Evolutionary conservation across 176 grass and related monocot species (phyloP), one percentile per base, ranked within the genome.

Genomic region (Avena sativa): DNA sequence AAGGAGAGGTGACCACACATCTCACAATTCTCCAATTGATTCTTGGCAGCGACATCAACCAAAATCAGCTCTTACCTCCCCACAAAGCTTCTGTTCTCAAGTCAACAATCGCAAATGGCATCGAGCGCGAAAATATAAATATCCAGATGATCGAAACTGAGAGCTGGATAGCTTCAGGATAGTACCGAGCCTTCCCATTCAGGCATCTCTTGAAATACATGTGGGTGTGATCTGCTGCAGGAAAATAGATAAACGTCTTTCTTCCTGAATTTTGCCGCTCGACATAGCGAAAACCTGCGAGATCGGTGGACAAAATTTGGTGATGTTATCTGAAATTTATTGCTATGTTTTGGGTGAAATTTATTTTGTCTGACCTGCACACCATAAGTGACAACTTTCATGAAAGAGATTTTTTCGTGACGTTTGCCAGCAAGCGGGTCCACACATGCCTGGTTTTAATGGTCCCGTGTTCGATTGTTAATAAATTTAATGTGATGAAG

Each of bases 21-120:
- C n/a, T 43, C n/a, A 0, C 59, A 62, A 5, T 62, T 62, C 59
- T 25, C n/a, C 21, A 25, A 25, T 62, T 12, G 62, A 30, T 65
- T 6, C 62, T 65, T 14, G 62, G 25, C 25, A 14, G 12, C 12
- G 62, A 65, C 62, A 65, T 6, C 25, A 28, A 14, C 62, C 1
- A 23, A 63, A 9, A 26, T 1, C 0, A 0, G 12, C 61, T 28
- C 11, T 64, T 14, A 4, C 61, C 12, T 64, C 11, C 25, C 25
- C 61, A 3, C 1, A 64, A 63, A 28, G 11, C 61, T 64, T 64
- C 23, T 64, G 4, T 61, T 61, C 59, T 11, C 0, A 74, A 64
- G 85, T 84, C 85, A 88, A 20, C 68, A 70, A 48, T 47, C 61
- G 49, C 50, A 61, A 16, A 59, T 75, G 74, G 48, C 85, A 74